Evolutionary conservation across 1,284 basidiomycete genomes (phyloP).

Genomic region (Ustilago esculenta): DNA sequence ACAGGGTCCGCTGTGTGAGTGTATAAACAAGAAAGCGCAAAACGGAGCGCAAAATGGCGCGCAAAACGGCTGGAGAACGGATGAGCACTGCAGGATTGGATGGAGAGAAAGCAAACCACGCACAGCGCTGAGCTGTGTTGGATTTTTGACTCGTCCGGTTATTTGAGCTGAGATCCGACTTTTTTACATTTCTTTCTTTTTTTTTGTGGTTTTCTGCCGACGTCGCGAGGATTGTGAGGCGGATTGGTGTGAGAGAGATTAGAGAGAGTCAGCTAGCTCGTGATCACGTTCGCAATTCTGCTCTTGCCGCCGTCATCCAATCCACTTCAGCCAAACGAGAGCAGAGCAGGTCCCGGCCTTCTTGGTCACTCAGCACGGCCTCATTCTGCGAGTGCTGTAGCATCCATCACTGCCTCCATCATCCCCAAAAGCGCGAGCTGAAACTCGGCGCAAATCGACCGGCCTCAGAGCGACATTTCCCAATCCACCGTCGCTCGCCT

Average conservation of each 20-base stretch:
- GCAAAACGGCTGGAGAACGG: no score
- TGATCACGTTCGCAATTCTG: slow-evolving; percentile 6
- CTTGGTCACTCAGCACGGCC: slow-evolving; percentile 2
- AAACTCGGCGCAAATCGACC: slow-evolving; percentile 2
- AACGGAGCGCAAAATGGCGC: no score
- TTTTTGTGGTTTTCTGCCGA: slow-evolving; percentile 1
- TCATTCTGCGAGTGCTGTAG: neutral
- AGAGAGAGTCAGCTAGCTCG: neutral
- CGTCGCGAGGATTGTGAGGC: neutral
- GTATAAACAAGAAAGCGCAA: no score
- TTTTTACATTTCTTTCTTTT: slow-evolving; percentile 10
- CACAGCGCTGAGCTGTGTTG: no score
- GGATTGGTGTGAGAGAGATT: no score
- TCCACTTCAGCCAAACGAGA: neutral
- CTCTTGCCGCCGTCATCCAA: slow-evolving; percentile 10
- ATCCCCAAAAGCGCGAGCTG: neutral
- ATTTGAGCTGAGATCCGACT: slow-evolving; percentile 3
- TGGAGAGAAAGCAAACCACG: no score
- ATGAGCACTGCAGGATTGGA: no score
- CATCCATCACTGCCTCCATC: neutral
- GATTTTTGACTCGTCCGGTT: slow-evolving; percentile 5
- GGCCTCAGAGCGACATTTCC: no score
- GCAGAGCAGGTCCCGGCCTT: neutral
- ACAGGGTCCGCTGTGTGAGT: no score
- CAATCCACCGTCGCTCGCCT: no score